Base-by-base conservation (phyloP, 495 filamentous ascomycete species). In the Annulohypoxylon bovei region DNA sequence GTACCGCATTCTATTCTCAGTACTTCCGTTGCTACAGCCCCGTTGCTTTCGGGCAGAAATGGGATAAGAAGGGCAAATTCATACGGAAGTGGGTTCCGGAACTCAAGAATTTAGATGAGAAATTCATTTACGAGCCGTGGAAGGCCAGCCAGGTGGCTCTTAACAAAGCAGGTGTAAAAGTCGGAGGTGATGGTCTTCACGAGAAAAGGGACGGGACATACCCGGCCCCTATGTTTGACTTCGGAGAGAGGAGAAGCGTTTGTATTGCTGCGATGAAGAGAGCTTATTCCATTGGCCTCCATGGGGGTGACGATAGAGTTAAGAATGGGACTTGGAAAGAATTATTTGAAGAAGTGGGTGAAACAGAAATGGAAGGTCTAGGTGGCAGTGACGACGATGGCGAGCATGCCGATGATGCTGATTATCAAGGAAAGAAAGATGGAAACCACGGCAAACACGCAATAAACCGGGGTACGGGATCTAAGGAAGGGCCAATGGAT, bases 51-150 rank as follows among this genome's bases (percentile, higher is more conserved):
- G 86, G 86, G 8, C 83, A 87, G 75, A 91, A 91, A 70, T 89
- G 85, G 84, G 90, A 92, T 77, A 82, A 84, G 16, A 81, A 87
- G 3, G 90, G 90, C 0, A 68, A 77, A 0, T 88, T 90, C 56
- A 84, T 93, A 14, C 76, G 84, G 33, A 78, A 78, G 30, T 92
- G 86, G 76, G 83, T 88, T 6, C 90, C 90, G 0, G 90, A 92
- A 66, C 75, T 93, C 40, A 79, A 79, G 40, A 64, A 82, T 1
- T 82, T 87, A 56, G 81, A 86, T 39, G 84, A 86, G 68, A 92
- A 91, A 67, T 92, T 83, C 62, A 91, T 93, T 39, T 93, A 90
- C 66, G 90, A 92, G 81, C 90, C 90, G 6, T 91, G 89, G 89
- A 89, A 87, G 65, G 87, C 89, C 62, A 87, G 86, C 6, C 83